Evolutionary conservation across 2,329 filamentous ascomycete genomes (phyloP).

Genomic region (Zymoseptoria crescenta): DNA sequence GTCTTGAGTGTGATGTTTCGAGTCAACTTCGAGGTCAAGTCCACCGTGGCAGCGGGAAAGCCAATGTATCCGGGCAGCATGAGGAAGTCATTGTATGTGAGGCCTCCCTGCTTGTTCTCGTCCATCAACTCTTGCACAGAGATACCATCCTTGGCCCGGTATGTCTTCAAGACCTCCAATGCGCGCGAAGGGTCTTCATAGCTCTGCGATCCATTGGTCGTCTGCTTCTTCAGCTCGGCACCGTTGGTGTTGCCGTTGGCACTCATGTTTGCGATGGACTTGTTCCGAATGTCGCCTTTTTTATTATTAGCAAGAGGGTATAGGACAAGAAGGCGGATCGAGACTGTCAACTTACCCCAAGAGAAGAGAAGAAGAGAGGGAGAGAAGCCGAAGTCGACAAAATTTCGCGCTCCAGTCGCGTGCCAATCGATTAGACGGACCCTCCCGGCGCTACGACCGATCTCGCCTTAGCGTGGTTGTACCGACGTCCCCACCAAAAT

Average conservation of each 20-base stretch:
- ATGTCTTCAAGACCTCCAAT: slow-evolving; percentile 68
- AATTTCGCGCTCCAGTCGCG: neutral
- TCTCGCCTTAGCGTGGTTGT: neutral
- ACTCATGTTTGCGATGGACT: slow-evolving; percentile 66
- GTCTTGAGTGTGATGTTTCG: slow-evolving; percentile 95
- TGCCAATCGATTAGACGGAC: neutral
- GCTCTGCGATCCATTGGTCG: slow-evolving; percentile 9
- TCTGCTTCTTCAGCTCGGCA: slow-evolving; percentile 19
- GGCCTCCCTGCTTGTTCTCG: slow-evolving; percentile 72
- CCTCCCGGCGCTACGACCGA: neutral
- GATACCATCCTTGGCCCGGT: slow-evolving; percentile 75
- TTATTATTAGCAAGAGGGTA: slow-evolving; percentile 2
- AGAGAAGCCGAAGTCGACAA: neutral
- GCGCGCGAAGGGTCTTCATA: slow-evolving; percentile 40
- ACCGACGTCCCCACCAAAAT: neutral
- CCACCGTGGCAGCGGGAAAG: slow-evolving; percentile 84
- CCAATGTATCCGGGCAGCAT: slow-evolving; percentile 96
- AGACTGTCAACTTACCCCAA: slow-evolving; percentile 38
- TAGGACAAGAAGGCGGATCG: slow-evolving; percentile 4
- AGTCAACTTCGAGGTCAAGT: slow-evolving; percentile 83
- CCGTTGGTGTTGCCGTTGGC: slow-evolving; percentile 43
- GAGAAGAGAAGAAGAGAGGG: slow-evolving; percentile 32
- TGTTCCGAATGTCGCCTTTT: slow-evolving; percentile 7
- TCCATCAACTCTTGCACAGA: slow-evolving; percentile 80
- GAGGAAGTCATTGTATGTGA: slow-evolving; percentile 98